Evolutionary conservation across 106 monocot species (phyloP), one percentile per base, ranked within the genome.

Genomic region (Allium sativum): DNA sequence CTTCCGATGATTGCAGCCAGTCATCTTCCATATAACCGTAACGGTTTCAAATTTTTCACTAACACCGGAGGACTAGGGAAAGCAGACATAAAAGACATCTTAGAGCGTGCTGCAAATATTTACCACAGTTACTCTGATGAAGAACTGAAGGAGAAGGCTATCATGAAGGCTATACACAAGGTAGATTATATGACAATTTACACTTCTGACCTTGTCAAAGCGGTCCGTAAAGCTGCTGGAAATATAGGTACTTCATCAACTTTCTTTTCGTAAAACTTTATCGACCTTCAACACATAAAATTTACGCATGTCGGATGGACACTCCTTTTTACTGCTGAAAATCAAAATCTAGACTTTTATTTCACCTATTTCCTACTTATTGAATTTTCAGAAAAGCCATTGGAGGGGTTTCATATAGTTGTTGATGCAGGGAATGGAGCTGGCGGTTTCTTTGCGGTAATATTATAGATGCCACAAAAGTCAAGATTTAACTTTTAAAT

Each of bases 391-490:
- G 96, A 98, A 70, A 98, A 83, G 70, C 96, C 96, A 41, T 70
- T 98, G 76, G 82, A 98, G 62, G 91, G 91, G 59, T 82, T 98
- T 56, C 96, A 85, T 45, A 98, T 98, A 48, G 65, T 98, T 66
- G 91, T 98, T 64, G 96, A 98, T 85, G 96, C 96, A 48, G 96
- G 96, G 55, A 98, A 98, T 79, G 96, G 96, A 68, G 91, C 96
- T 21, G 91, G 96, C 53, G 96, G 96, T 47, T 98, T 98, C 76
- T 98, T 98, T 78, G 78, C 72, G 77, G 96, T 98, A 88, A 82
- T 47, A 64, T 50, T 64, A 52, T 31, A 31, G 31, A 31, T 31
- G 31, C 31, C 31, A 31, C 31, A 31, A 31, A 2, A 31, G 31
- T 31, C 31, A 31, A 31, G 31, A 5, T 31, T 31, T 31, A 31